Conservation (phyloP, 345 rosid genomes). For the Lepidium africanum region DNA sequence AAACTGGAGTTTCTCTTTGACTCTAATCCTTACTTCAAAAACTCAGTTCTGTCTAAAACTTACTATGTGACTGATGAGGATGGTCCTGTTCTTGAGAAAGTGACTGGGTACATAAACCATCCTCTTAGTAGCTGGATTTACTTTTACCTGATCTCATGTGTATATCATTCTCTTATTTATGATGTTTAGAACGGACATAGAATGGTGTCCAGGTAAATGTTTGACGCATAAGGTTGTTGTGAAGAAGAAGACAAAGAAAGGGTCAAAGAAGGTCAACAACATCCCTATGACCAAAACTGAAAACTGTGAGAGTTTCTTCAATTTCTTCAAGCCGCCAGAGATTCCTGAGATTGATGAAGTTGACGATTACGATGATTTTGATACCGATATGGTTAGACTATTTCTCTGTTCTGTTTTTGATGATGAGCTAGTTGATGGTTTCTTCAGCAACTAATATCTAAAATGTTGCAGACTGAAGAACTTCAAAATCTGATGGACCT, state of each 20-base stretch:
- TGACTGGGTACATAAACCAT: slow-evolving; percentile 40
- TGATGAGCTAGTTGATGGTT: background rate
- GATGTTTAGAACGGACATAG: slow-evolving; percentile 59
- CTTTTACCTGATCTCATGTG: background rate
- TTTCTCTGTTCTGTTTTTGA: background rate
- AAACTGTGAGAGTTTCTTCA: slow-evolving; percentile 86
- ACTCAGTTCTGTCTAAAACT: slow-evolving; percentile 68
- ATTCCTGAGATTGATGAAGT: slow-evolving; percentile 77
- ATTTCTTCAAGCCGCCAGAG: slow-evolving; percentile 86
- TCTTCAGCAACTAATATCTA: background rate
- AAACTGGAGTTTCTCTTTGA: slow-evolving; percentile 89
- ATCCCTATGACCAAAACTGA: slow-evolving; percentile 77
- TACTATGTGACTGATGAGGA: slow-evolving; percentile 92
- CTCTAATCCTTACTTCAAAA: slow-evolving; percentile 76
- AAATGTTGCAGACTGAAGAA: slow-evolving; percentile 46
- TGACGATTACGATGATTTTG: slow-evolving; percentile 57
- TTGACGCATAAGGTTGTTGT: slow-evolving; percentile 62
- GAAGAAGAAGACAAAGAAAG: slow-evolving; percentile 89
- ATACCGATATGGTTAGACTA: background rate
- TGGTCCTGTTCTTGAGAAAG: slow-evolving; percentile 76
- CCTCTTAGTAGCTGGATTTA: background rate
- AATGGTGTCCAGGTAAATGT: slow-evolving; percentile 92
- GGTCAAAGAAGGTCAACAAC: slow-evolving; percentile 58
- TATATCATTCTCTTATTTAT: background rate
- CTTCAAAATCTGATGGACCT: slow-evolving; percentile 84